Conservation (phyloP, 441 rosid species). For the Euphorbia corollata region DNA sequence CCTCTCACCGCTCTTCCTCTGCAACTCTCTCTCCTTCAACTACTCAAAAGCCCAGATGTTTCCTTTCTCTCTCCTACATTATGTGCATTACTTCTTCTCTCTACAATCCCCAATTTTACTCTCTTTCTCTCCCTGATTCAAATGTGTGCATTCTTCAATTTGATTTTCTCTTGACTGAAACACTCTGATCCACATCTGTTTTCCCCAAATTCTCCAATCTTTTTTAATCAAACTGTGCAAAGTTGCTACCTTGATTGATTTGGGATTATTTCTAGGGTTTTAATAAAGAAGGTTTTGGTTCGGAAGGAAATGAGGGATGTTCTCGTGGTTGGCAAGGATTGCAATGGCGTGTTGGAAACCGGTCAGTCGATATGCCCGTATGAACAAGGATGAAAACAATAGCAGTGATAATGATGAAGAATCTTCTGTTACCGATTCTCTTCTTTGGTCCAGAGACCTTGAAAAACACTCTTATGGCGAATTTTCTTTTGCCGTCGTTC, state of each 20-base stretch:
- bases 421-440: conserved; percentile 36
- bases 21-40: conserved; percentile 3
- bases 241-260: not conserved
- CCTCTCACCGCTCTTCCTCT: conserved; percentile 3
- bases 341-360: conserved; percentile 71
- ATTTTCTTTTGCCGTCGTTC: conserved; percentile 72
- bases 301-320: conserved; percentile 81
- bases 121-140: not conserved
- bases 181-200: conserved; percentile 4
- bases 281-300: conserved; percentile 20
- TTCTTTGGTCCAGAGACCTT: conserved; percentile 71
- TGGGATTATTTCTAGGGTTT: conserved; percentile 5
- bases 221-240: conserved; percentile 8
- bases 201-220: conserved; percentile 8
- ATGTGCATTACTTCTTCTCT: not conserved
- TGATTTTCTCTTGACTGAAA: not conserved
- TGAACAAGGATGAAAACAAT: conserved; percentile 45
- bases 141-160: not conserved
- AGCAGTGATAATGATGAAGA: conserved; percentile 26
- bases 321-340: conserved; percentile 57
- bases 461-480: conserved; percentile 70
- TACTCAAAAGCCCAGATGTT: conserved; percentile 11
- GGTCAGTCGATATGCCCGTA: conserved; percentile 56
- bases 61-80: conserved; percentile 2
- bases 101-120: not conserved